Evolutionary conservation across 768 basidiomycete genomes (phyloP).

Genomic region (Rhodotorula graminis): DNA sequence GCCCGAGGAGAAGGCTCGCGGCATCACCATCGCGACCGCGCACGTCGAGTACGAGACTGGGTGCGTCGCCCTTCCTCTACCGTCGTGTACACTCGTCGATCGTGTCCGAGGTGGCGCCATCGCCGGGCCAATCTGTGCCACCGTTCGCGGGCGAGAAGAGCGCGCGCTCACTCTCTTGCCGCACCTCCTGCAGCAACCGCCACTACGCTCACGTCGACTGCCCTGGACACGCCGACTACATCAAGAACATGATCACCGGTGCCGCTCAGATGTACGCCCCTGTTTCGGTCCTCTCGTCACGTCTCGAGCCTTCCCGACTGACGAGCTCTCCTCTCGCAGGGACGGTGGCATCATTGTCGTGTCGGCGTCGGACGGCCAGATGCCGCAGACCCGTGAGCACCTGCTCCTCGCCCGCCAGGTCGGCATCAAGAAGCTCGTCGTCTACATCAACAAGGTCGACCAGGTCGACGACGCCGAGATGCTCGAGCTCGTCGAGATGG

Average conservation of each 20-base stretch:
- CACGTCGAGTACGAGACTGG: conserved; percentile 98
- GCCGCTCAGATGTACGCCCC: conserved; percentile 44
- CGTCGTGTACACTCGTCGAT: too few relatives aligned
- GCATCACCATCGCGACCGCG: conserved; percentile 97
- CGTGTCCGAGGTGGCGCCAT: too few relatives aligned
- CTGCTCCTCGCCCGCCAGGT: conserved; percentile 95
- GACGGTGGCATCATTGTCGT: conserved; percentile 61
- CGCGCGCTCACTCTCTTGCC: neutral
- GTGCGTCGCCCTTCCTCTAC: too few relatives aligned
- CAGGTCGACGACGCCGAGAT: conserved; percentile 94
- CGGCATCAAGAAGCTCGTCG: conserved; percentile 92
- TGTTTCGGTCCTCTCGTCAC: neutral
- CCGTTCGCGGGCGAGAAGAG: neutral
- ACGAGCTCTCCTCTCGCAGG: conserved; percentile 46
- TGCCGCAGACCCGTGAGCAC: conserved; percentile 99
- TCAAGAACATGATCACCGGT: conserved; percentile 48
- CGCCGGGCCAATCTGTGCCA: too few relatives aligned
- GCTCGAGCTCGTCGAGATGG: conserved; percentile 99
- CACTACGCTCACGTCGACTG: conserved; percentile 38
- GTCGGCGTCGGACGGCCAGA: conserved; percentile 97
- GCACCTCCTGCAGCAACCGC: conserved; percentile 25
- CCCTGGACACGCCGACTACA: conserved; percentile 34
- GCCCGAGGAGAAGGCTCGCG: conserved; percentile 97
- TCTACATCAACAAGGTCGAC: conserved; percentile 99
- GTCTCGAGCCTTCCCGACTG: neutral